Percentiles rank a stretch among this genome's conserved stretches.
Evolutionary conservation across 192 early-diverging fungal genomes (phyloP).

Genomic region (Entomortierella parvispora): DNA sequence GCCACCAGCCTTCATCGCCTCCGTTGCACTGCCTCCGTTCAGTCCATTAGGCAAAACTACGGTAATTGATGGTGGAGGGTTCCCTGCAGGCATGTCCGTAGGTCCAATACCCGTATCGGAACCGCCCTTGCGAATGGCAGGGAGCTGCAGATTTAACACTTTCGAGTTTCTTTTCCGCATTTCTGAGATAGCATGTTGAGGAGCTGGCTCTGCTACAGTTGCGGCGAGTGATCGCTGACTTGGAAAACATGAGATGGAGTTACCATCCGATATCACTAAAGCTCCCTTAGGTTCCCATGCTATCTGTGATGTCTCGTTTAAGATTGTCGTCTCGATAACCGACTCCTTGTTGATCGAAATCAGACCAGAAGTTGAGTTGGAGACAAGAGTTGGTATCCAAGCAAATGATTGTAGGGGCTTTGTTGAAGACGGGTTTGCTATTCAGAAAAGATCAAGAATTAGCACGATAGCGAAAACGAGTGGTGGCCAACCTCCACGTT

Average conservation of each 20-base stretch:
- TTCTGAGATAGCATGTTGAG: slow-evolving; percentile 38
- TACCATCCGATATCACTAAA: slow-evolving; percentile 54
- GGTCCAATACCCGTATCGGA: slow-evolving; percentile 10
- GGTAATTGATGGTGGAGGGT: slow-evolving; percentile 26
- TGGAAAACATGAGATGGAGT: slow-evolving; percentile 40
- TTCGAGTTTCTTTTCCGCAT: slow-evolving; percentile 46
- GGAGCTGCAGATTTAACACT: slow-evolving; percentile 42
- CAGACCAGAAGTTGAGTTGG: slow-evolving; percentile 57
- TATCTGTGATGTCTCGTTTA: slow-evolving; percentile 62
- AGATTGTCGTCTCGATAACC: slow-evolving; percentile 58
- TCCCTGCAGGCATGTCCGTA: slow-evolving; percentile 1
- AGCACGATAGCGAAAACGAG: background rate
- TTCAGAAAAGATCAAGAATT: background rate
- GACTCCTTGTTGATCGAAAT: slow-evolving; percentile 64
- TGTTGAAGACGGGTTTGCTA: slow-evolving; percentile 51
- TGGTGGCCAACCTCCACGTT: background rate
- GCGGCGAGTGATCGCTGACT: slow-evolving; percentile 33
- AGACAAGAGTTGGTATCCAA: slow-evolving; percentile 56
- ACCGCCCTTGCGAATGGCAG: slow-evolving; percentile 31
- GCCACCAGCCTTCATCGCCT: slow-evolving; percentile 14
- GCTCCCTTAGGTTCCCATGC: slow-evolving; percentile 67
- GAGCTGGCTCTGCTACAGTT: slow-evolving; percentile 28
- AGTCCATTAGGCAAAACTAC: slow-evolving; percentile 17
- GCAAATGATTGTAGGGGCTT: slow-evolving; percentile 60
- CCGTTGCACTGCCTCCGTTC: slow-evolving; percentile 5